These are phyloP conservation scores for Fraxinus ornus DNA, from an alignment of 305 asterid genomes.

Conservation along the genomic window DNA sequence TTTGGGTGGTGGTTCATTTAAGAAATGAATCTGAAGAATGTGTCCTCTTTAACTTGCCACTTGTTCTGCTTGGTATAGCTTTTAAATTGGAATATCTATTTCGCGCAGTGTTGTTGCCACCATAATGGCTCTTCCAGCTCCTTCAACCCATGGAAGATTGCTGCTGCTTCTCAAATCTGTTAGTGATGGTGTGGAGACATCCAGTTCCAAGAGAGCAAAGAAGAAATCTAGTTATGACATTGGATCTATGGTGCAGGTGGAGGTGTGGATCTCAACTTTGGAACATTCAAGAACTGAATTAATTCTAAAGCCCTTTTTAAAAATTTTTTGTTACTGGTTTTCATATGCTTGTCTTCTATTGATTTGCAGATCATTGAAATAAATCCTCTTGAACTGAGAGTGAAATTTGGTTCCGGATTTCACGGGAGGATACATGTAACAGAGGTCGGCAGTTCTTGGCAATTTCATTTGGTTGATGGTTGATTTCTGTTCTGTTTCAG, in stretches of 20 bases:
- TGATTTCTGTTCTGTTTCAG: background rate
- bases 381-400: constrained; percentile 80
- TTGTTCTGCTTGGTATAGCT: constrained; percentile 3
- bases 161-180: constrained; percentile 68
- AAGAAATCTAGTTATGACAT: constrained; percentile 61
- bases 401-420: constrained; percentile 83
- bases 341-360: constrained; percentile 12
- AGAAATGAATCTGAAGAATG: background rate
- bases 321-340: background rate
- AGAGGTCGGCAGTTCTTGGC: constrained; percentile 61
- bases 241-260: constrained; percentile 81
- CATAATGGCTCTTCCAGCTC: constrained; percentile 68
- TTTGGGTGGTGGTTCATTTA: background rate
- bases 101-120: constrained; percentile 68
- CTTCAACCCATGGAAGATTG: constrained; percentile 76
- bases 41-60: background rate
- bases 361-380: constrained; percentile 77
- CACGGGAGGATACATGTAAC: constrained; percentile 87
- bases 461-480: constrained; percentile 19
- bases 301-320: constrained; percentile 6
- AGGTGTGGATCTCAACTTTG: constrained; percentile 44
- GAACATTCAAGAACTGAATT: background rate
- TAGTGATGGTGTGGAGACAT: constrained; percentile 53
- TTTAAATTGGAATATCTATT: background rate
- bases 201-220: constrained; percentile 75